Percentiles rank a stretch among this genome's conserved stretches.
Conservation (phyloP, 1,284 basidiomycete species). For the Cutaneotrichosporon sp. region DNA sequence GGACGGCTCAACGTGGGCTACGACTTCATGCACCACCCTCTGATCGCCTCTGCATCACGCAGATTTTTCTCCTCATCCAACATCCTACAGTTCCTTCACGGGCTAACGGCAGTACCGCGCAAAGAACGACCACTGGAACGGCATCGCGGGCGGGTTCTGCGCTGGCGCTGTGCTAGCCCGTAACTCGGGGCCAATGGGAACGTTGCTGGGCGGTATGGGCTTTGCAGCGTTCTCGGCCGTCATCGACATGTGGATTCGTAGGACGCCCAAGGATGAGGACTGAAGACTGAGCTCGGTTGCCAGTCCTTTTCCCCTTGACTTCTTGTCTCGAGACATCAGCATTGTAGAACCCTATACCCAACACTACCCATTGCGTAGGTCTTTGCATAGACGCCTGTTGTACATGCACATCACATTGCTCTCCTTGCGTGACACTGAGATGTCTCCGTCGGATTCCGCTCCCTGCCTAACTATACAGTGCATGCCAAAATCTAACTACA, state of each 20-base stretch:
- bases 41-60: not conserved
- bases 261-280: slow-evolving; percentile 76
- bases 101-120: slow-evolving; percentile 69
- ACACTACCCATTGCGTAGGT: not conserved
- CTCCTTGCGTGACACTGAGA: no score
- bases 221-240: slow-evolving; percentile 87
- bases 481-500: not conserved
- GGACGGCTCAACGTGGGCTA: slow-evolving; percentile 4
- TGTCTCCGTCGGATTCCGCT: no score
- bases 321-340: not conserved
- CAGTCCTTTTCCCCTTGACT: no score
- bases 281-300: not conserved
- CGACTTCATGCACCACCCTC: slow-evolving; percentile 12
- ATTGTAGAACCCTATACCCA: not conserved
- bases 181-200: slow-evolving; percentile 76
- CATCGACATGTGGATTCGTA: slow-evolving; percentile 78
- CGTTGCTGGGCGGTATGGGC: slow-evolving; percentile 71
- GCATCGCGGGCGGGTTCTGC: slow-evolving; percentile 52
- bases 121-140: slow-evolving; percentile 88
- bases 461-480: no score
- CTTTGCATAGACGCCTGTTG: slow-evolving; percentile 9
- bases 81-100: not conserved
- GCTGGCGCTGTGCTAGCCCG: slow-evolving; percentile 74
- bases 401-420: slow-evolving; percentile 18
- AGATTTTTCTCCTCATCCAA: not conserved